Base-by-base conservation (phyloP, 768 basidiomycete species). In the Boletus vermiculosoides region DNA sequence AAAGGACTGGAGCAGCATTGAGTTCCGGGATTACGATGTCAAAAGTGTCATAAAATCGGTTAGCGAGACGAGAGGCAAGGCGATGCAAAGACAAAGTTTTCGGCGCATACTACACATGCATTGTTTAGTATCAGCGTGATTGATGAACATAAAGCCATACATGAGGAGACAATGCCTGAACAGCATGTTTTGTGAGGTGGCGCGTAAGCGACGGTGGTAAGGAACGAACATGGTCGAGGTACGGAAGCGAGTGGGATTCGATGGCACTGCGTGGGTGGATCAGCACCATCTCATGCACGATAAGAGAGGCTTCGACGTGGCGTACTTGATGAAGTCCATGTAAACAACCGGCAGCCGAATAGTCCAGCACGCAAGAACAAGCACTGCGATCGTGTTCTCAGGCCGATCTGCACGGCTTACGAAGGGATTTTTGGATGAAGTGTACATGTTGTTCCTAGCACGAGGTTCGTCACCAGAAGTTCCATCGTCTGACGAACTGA, bases 291-390 rank as follows among this genome's bases (percentile, higher is more conserved):
- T 31, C 47, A 33, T 49, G 55, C 28, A 50, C 23, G 55, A 45
- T 31, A 25, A 28, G 13, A 36, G 20, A 20, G 31, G 25, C 25
- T 36, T 37, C 18, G 20, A 54, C 20, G 15, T 34, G 50, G 67
- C 86, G 59, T 65, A 90, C 94, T 76, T 77, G 44, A 85, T 78
- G 49, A 96, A 80, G 66, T 97, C 93, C 64, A 79, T 80, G 64
- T 86, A 89, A 63, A 89, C 74, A 12, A 90, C 75, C 0, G 94
- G 92, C 37, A 94, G 69, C 20, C 94, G 80, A 69, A 95, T 66
- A 22, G 82, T 85, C 91, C 91, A 94, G 61, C 87, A 89, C 3
- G 82, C 89, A 5, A 94, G 69, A 18, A 89, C 75, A 5, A 96
- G 76, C 41, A 94, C 78, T 4, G 86, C 83, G 31, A 97, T 74